These are phyloP conservation scores for Pterocarpus macrocarpus DNA, from an alignment of 306 rosid genomes.

Conservation along the genomic window DNA sequence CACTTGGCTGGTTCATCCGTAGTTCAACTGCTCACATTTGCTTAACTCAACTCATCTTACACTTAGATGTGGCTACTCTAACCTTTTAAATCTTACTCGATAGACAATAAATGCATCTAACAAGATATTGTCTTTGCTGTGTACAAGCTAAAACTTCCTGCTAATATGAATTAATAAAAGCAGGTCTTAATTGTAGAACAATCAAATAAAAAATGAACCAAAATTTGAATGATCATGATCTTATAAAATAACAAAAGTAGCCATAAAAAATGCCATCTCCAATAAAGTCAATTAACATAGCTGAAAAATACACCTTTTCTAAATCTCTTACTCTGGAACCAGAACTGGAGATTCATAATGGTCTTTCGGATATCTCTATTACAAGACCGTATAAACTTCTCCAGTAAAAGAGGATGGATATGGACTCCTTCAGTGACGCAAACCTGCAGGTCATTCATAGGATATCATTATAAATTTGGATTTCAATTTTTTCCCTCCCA, in stretches of 20 bases:
- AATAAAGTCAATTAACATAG: slow-evolving; percentile 15
- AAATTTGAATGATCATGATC: neutral
- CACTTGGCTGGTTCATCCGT: neutral
- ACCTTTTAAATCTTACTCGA: slow-evolving; percentile 23
- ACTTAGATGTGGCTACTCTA: neutral
- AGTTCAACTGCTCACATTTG: slow-evolving; percentile 4
- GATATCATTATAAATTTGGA: slow-evolving; percentile 27
- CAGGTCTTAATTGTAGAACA: slow-evolving; percentile 26
- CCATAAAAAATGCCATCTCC: slow-evolving; percentile 13
- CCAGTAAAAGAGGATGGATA: slow-evolving; percentile 69
- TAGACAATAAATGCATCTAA: slow-evolving; percentile 22
- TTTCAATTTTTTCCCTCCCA: slow-evolving; percentile 21
- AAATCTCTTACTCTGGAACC: slow-evolving; percentile 80
- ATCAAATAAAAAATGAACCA: slow-evolving; percentile 5
- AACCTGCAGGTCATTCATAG: slow-evolving; percentile 63
- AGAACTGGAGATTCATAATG: slow-evolving; percentile 88
- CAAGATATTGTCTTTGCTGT: neutral
- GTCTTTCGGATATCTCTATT: slow-evolving; percentile 83
- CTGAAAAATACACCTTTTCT: slow-evolving; percentile 60
- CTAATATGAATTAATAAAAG: slow-evolving; percentile 25
- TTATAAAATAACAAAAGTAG: neutral
- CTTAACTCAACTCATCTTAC: slow-evolving; percentile 26
- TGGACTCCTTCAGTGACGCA: slow-evolving; percentile 74
- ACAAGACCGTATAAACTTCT: slow-evolving; percentile 70
- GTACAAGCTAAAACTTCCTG: slow-evolving; percentile 15